phyloP scores from a whole-genome alignment of 805 yeast species.

The Wickerhamomyces mucosus region DNA sequence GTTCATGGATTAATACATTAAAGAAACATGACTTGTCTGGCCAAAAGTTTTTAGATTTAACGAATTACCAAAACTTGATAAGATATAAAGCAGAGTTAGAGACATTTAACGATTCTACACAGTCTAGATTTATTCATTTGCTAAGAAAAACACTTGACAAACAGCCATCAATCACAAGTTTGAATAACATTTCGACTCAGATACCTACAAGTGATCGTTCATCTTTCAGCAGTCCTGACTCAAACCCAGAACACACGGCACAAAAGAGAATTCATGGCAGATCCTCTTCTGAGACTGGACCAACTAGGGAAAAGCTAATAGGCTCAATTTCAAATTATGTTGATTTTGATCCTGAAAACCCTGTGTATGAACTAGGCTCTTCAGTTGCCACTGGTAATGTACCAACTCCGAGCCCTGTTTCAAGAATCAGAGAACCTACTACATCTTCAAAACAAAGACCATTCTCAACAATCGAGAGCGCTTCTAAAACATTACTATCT shows the following conservation, averaged over 20 bases:
- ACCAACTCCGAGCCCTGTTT: background rate
- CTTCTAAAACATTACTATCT: conserved; percentile 16
- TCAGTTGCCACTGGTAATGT: no score
- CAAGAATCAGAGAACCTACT: conserved; percentile 1
- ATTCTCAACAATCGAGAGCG: conserved; percentile 27
- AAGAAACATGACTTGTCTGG: conserved; percentile 48
- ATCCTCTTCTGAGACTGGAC: conserved; percentile 22
- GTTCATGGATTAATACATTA: conserved; percentile 65
- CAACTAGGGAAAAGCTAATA: conserved; percentile 16
- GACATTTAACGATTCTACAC: conserved; percentile 40
- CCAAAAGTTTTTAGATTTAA: conserved; percentile 52
- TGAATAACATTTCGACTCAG: conserved; percentile 9
- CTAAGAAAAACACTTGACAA: conserved; percentile 33
- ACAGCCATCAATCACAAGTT: conserved; percentile 13
- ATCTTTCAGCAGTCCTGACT: conserved; percentile 14
- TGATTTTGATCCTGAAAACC: conserved; percentile 4
- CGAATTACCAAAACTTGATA: conserved; percentile 55
- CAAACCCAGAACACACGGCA: conserved; percentile 10
- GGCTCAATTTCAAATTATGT: conserved; percentile 27
- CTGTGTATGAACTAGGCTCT: no score
- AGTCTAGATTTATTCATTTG: conserved; percentile 45
- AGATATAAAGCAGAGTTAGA: conserved; percentile 29
- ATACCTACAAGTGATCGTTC: conserved; percentile 11
- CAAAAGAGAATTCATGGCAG: conserved; percentile 7
- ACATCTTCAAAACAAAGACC: conserved; percentile 20